These are phyloP conservation scores for Neonothopanus nambi DNA, from an alignment of 1,284 basidiomycete genomes.

Conservation along the genomic window DNA sequence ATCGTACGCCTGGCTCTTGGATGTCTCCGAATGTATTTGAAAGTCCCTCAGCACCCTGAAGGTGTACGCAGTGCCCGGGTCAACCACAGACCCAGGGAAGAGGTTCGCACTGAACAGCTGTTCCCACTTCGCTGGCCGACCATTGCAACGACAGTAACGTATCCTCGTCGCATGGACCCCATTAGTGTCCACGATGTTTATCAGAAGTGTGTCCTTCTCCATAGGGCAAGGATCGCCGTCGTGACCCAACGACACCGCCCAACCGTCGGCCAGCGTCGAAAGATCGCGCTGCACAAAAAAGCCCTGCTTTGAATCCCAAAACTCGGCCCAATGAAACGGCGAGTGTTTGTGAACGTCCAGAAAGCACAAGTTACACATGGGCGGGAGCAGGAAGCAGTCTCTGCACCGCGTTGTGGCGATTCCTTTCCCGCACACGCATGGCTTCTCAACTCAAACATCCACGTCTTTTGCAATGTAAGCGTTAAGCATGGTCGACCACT, in stretches of 20 bases:
- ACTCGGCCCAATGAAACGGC: neutral
- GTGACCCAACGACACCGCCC: neutral
- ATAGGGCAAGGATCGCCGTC: neutral
- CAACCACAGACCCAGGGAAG: neutral
- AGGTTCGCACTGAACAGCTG: no score
- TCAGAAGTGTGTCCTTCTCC: neutral
- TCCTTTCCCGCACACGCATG: neutral
- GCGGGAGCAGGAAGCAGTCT: slow-evolving; percentile 13
- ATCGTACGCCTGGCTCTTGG: neutral
- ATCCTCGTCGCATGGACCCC: no score
- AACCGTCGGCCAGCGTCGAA: neutral
- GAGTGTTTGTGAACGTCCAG: slow-evolving; percentile 2
- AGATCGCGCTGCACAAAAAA: neutral
- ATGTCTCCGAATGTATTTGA: neutral
- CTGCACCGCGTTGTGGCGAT: neutral
- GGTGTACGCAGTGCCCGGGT: neutral
- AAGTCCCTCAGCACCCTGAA: neutral
- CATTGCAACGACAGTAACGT: neutral
- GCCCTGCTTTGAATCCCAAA: neutral
- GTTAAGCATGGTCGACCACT: no score
- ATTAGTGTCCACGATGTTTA: neutral
- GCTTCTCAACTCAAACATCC: neutral
- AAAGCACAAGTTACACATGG: slow-evolving; percentile 19
- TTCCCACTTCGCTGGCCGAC: neutral
- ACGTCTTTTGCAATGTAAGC: neutral